phyloP scores from a whole-genome alignment of 2,329 filamentous ascomycete genomes.

The Colletotrichum tropicicola region DNA sequence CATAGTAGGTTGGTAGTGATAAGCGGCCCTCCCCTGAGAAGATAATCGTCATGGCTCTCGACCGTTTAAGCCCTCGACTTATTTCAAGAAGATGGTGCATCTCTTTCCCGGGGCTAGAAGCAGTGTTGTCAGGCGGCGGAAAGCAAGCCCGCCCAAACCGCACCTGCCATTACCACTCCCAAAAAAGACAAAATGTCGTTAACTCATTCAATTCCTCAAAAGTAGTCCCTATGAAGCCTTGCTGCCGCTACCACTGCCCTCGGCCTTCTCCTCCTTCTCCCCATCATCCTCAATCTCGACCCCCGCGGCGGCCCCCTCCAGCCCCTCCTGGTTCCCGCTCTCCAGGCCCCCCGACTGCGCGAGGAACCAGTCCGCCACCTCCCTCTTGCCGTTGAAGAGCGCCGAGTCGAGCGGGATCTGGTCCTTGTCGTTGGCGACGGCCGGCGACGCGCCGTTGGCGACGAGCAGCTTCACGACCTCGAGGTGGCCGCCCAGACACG shows the following conservation, averaged over 20 bases:
- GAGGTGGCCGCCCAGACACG: slow-evolving; percentile 87
- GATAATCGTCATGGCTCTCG: no score
- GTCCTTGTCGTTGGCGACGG: slow-evolving; percentile 82
- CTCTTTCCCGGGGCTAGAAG: no score
- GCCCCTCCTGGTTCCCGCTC: slow-evolving; percentile 53
- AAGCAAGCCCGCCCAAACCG: no score
- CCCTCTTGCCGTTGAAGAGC: slow-evolving; percentile 73
- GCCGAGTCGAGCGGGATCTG: slow-evolving; percentile 83
- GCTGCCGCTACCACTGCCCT: background rate
- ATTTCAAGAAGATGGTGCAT: no score
- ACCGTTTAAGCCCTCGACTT: no score
- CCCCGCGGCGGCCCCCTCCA: slow-evolving; percentile 46
- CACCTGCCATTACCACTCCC: background rate
- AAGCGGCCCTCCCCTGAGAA: no score
- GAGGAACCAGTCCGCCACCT: slow-evolving; percentile 70
- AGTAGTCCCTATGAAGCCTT: slow-evolving; percentile 5
- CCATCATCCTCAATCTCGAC: slow-evolving; percentile 48
- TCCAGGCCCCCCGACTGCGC: slow-evolving; percentile 58
- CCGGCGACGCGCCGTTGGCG: slow-evolving; percentile 79
- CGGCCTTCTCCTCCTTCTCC: slow-evolving; percentile 10
- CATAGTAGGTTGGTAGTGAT: no score
- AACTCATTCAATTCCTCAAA: background rate
- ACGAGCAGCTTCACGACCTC: slow-evolving; percentile 81
- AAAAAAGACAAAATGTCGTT: no score
- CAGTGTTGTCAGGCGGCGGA: no score